Percentiles rank a stretch among this genome's conserved stretches.
Evolutionary conservation across 805 yeast species (phyloP).

Genomic region (Ogataea pignaliae): DNA sequence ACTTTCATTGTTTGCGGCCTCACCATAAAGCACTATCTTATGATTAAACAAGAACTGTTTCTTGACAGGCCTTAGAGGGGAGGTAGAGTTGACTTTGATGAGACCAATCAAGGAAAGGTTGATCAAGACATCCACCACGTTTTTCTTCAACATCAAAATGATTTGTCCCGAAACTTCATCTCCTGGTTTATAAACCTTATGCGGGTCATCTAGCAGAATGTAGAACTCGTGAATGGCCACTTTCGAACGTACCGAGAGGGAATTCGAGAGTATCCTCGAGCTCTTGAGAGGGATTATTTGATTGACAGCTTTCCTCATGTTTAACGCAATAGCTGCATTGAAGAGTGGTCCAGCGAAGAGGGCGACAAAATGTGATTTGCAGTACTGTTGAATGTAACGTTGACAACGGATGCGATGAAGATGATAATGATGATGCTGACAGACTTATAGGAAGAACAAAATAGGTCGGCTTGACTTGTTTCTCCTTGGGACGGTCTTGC

Average conservation of each 20-base stretch:
- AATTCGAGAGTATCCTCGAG: conserved; percentile 16
- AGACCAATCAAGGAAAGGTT: conserved; percentile 52
- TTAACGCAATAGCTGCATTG: too few relatives aligned
- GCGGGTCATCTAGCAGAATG: conserved; percentile 69
- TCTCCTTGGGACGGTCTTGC: too few relatives aligned
- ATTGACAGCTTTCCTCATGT: conserved; percentile 50
- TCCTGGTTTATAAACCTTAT: conserved; percentile 74
- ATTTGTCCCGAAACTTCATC: conserved; percentile 67
- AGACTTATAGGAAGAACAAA: too few relatives aligned
- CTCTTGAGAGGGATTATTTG: conserved; percentile 34
- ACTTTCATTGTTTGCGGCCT: conserved; percentile 15
- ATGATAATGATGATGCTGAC: too few relatives aligned
- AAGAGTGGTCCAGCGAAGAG: too few relatives aligned
- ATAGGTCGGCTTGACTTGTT: too few relatives aligned
- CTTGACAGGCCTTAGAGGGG: conserved; percentile 46
- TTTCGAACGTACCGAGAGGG: conserved; percentile 18
- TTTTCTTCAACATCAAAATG: conserved; percentile 50
- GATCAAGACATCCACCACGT: conserved; percentile 49
- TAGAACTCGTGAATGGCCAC: conserved; percentile 54
- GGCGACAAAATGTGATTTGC: too few relatives aligned
- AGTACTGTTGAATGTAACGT: too few relatives aligned
- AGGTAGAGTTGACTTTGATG: conserved; percentile 50
- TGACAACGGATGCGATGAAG: too few relatives aligned
- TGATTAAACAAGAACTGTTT: conserved; percentile 54
- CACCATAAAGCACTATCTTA: conserved; percentile 56